Evolutionary conservation across 371 early-diverging fungal species (phyloP).

Genomic region (Funneliformis caledonium): DNA sequence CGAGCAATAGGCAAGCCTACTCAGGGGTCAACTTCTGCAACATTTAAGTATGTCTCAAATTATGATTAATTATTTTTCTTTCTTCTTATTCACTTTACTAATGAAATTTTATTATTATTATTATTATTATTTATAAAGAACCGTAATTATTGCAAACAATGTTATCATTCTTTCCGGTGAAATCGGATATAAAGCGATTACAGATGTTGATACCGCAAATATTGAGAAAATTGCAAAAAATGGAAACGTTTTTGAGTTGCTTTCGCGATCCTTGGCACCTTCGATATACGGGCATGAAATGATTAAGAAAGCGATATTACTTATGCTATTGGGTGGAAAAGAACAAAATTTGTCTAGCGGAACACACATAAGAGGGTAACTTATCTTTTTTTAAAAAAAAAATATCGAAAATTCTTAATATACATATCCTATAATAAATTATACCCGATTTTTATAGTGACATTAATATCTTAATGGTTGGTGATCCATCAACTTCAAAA

Average conservation of each 20-base stretch:
- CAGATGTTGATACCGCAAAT: slow-evolving; percentile 82
- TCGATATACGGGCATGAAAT: slow-evolving; percentile 97
- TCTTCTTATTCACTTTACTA: not conserved
- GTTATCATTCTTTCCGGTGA: slow-evolving; percentile 78
- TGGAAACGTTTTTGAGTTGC: slow-evolving; percentile 79
- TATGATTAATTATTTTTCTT: slow-evolving; percentile 12
- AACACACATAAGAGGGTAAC: slow-evolving; percentile 91
- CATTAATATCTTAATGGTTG: slow-evolving; percentile 96
- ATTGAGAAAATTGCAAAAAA: slow-evolving; percentile 80
- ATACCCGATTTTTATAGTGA: slow-evolving; percentile 55
- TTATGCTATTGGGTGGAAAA: slow-evolving; percentile 95
- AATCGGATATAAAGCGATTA: slow-evolving; percentile 63
- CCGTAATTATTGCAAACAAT: slow-evolving; percentile 91
- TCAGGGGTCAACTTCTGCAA: slow-evolving; percentile 77
- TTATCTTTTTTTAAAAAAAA: not conserved
- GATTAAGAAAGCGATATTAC: slow-evolving; percentile 95
- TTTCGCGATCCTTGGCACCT: slow-evolving; percentile 92
- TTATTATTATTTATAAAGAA: slow-evolving; percentile 54
- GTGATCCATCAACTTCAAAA: slow-evolving; percentile 98
- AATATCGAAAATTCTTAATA: too few species aligned
- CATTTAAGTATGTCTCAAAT: slow-evolving; percentile 69
- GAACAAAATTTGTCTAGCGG: slow-evolving; percentile 96
- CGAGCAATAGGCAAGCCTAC: slow-evolving; percentile 84
- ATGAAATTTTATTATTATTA: not conserved
- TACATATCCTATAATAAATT: too few species aligned